A percentile compares a stretch with the other conserved stretches of the same genome.
Conservation (phyloP, 2,329 filamentous ascomycete species). For the Penicillium concentricum region DNA sequence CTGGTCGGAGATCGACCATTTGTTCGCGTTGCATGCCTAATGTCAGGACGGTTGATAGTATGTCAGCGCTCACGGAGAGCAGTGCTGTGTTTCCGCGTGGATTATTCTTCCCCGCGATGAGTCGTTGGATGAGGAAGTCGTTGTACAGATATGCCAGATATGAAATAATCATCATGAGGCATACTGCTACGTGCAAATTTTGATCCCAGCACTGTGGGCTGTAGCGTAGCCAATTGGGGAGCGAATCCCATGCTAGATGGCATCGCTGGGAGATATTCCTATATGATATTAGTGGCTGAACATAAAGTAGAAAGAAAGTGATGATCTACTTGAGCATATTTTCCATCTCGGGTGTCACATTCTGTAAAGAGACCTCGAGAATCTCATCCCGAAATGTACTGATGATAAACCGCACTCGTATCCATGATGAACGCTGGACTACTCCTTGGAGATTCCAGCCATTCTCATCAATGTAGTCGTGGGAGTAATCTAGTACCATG, state of each 20-base stretch:
- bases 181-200: conserved; percentile 23
- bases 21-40: conserved; percentile 24
- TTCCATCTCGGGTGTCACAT: conserved; percentile 13
- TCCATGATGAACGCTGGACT: conserved; percentile 25
- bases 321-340: conserved; percentile 12
- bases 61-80: conserved; percentile 22
- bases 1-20: conserved; percentile 22
- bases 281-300: neutral
- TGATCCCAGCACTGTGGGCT: conserved; percentile 17
- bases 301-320: neutral
- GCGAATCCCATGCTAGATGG: conserved; percentile 19
- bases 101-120: conserved; percentile 27
- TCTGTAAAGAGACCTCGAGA: conserved; percentile 24
- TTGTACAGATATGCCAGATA: conserved; percentile 30
- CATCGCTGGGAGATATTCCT: conserved; percentile 27
- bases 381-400: conserved; percentile 29
- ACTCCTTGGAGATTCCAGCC: conserved; percentile 20
- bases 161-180: conserved; percentile 33
- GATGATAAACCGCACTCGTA: conserved; percentile 26
- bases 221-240: conserved; percentile 25
- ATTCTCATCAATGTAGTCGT: conserved; percentile 14
- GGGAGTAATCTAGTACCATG: conserved; percentile 4
- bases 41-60: conserved; percentile 25
- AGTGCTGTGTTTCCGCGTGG: conserved; percentile 14
- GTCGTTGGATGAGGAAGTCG: conserved; percentile 27